These are phyloP conservation scores for Apiotrichum gracile DNA, from an alignment of 1,284 basidiomycete species.

Conservation along the genomic window DNA sequence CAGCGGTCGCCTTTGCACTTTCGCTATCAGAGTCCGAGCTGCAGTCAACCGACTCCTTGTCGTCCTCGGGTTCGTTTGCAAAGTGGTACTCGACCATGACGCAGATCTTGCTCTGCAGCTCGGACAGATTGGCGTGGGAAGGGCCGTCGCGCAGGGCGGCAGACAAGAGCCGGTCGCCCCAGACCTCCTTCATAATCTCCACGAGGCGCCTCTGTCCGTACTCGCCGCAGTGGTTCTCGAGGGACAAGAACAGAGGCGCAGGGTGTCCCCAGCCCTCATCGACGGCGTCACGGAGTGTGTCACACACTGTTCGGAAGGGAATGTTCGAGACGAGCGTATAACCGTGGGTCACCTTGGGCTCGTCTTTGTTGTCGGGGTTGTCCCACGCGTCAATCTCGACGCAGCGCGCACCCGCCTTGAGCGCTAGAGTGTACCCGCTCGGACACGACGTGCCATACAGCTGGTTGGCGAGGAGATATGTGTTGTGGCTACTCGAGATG, in stretches of 20 bases:
- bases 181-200: slow-evolving; percentile 14
- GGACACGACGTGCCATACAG: slow-evolving; percentile 13
- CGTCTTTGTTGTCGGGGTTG: slow-evolving; percentile 3
- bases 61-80: background rate
- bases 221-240: slow-evolving; percentile 17
- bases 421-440: slow-evolving; percentile 6
- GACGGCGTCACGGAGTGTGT: slow-evolving; percentile 12
- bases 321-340: slow-evolving; percentile 16
- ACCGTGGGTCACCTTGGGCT: slow-evolving; percentile 21
- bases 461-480: slow-evolving; percentile 70
- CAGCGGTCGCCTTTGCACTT: background rate
- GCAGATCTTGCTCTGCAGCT: slow-evolving; percentile 11
- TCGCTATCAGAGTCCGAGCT: background rate
- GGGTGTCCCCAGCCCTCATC: background rate
- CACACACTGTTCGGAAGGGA: slow-evolving; percentile 13
- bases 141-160: background rate
- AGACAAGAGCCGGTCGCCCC: slow-evolving; percentile 7
- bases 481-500: slow-evolving; percentile 93
- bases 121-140: slow-evolving; percentile 2
- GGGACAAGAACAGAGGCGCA: slow-evolving; percentile 10
- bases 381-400: slow-evolving; percentile 21
- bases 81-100: slow-evolving; percentile 19
- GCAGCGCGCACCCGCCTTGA: slow-evolving; percentile 13
- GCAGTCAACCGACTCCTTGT: background rate
- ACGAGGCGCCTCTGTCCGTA: slow-evolving; percentile 14